These are phyloP conservation scores for Fusarium sp. DNA, from an alignment of 2,329 filamentous ascomycete genomes.

Conservation along the genomic window DNA sequence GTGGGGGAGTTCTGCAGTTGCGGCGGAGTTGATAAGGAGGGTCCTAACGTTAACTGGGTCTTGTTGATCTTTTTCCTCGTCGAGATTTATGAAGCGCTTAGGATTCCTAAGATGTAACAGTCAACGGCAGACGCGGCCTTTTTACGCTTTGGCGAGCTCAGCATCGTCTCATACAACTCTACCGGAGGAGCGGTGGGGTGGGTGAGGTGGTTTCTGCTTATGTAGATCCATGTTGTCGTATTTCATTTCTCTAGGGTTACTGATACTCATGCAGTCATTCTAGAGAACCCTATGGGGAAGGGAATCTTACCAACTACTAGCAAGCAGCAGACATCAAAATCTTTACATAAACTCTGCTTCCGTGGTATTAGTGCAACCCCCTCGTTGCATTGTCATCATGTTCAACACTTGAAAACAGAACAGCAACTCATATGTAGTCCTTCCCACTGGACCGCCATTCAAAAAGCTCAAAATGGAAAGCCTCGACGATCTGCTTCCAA, in stretches of 20 bases:
- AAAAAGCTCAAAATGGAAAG: background rate
- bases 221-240: background rate
- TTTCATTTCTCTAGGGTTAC: background rate
- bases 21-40: background rate
- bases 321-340: too few relatives aligned
- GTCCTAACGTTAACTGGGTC: background rate
- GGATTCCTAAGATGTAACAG: background rate
- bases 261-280: background rate
- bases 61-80: background rate
- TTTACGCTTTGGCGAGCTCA: background rate
- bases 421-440: background rate
- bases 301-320: background rate
- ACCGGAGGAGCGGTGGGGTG: background rate
- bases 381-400: background rate
- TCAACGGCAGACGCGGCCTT: background rate
- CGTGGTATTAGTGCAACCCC: too few relatives aligned
- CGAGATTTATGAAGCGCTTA: background rate
- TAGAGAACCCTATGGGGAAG: background rate
- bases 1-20: background rate
- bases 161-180: background rate
- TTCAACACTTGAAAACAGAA: background rate
- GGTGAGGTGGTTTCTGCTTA: background rate
- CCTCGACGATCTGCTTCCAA: background rate
- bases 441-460: background rate
- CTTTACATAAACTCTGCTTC: background rate